Evolutionary conservation across 1,284 basidiomycete genomes (phyloP).

Genomic region (Sanghuangporus sanghuang): DNA sequence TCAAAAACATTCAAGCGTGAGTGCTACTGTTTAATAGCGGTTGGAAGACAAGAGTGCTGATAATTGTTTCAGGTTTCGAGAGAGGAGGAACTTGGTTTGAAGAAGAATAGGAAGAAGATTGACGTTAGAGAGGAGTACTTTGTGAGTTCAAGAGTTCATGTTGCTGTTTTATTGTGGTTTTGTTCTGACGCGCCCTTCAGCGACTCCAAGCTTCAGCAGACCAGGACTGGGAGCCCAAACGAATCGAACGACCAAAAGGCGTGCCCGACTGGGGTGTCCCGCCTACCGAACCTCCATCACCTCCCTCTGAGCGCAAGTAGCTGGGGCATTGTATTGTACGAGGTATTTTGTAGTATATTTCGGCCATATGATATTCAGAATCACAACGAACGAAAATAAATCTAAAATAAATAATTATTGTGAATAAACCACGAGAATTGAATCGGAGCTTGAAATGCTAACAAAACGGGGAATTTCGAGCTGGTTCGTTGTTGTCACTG

Average conservation of each 20-base stretch:
- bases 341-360: neutral
- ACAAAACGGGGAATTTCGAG: neutral
- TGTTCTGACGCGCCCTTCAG: slow-evolving; percentile 32
- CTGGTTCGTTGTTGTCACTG: slow-evolving; percentile 8
- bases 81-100: slow-evolving; percentile 82
- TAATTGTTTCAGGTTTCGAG: slow-evolving; percentile 53
- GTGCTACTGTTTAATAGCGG: slow-evolving; percentile 21
- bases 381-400: neutral
- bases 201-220: slow-evolving; percentile 55
- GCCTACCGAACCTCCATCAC: slow-evolving; percentile 43
- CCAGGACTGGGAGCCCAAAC: slow-evolving; percentile 85
- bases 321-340: neutral
- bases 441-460: slow-evolving; percentile 7
- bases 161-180: slow-evolving; percentile 3
- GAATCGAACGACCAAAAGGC: slow-evolving; percentile 78
- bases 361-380: neutral
- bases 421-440: neutral
- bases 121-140: slow-evolving; percentile 96
- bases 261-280: slow-evolving; percentile 86
- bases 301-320: neutral
- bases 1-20: slow-evolving; percentile 68
- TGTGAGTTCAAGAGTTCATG: slow-evolving; percentile 45
- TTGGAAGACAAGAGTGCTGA: neutral
- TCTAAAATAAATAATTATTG: no score
- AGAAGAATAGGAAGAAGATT: slow-evolving; percentile 77